Evolutionary conservation across 2,329 filamentous ascomycete genomes (phyloP).

Genomic region (Clonostachys rhizophaga): DNA sequence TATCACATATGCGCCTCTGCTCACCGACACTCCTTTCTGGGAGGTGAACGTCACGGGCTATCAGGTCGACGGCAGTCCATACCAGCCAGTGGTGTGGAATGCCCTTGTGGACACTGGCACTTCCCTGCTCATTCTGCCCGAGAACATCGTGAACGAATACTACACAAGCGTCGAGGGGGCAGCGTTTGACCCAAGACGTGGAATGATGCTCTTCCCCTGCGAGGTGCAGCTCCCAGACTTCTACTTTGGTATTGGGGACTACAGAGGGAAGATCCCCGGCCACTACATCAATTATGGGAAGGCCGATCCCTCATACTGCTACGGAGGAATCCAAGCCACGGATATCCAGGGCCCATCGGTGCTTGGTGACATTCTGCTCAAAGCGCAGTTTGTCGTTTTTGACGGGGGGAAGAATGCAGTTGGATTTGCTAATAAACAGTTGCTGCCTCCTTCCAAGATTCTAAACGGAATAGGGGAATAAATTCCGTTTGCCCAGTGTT

Average conservation of each 20-base stretch:
- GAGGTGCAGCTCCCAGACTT: slow-evolving; percentile 38
- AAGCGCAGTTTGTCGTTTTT: slow-evolving; percentile 39
- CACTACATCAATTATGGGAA: slow-evolving; percentile 29
- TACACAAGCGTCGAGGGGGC: slow-evolving; percentile 53
- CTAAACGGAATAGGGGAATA: no score
- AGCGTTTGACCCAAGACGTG: slow-evolving; percentile 31
- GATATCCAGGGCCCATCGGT: slow-evolving; percentile 28
- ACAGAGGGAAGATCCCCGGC: slow-evolving; percentile 25
- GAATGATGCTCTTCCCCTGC: slow-evolving; percentile 58
- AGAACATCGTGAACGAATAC: slow-evolving; percentile 49
- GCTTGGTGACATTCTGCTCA: slow-evolving; percentile 33
- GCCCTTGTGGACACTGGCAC: slow-evolving; percentile 70
- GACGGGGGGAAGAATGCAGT: slow-evolving; percentile 21
- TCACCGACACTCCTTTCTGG: slow-evolving; percentile 55
- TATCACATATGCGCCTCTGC: slow-evolving; percentile 50
- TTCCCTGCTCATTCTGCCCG: slow-evolving; percentile 57
- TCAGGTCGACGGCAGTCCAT: slow-evolving; percentile 23
- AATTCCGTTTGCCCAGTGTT: no score
- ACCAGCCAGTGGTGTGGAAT: slow-evolving; percentile 24
- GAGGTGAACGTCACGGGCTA: slow-evolving; percentile 52
- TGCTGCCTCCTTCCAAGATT: slow-evolving; percentile 1
- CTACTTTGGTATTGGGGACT: slow-evolving; percentile 22
- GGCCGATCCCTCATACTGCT: slow-evolving; percentile 19
- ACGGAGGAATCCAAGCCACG: slow-evolving; percentile 29
- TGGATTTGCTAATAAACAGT: slow-evolving; percentile 32